These are phyloP conservation scores for Dryadomyces quercivorus DNA, from an alignment of 2,329 filamentous ascomycete species.

Conservation along the genomic window DNA sequence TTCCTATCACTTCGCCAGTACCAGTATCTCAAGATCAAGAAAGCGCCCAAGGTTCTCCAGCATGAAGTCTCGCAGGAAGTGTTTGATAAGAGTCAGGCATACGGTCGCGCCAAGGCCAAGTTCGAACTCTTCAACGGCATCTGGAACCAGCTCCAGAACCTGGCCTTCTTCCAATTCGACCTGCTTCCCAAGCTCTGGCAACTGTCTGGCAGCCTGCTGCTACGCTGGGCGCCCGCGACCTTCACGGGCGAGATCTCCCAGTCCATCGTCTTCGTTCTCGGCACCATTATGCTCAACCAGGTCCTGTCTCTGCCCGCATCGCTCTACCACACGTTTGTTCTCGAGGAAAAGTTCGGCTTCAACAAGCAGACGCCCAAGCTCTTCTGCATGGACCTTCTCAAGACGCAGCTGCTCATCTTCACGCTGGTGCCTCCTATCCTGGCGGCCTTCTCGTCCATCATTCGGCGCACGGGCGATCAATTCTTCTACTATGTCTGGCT, in stretches of 20 bases:
- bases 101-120: slow-evolving; percentile 89
- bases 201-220: slow-evolving; percentile 61
- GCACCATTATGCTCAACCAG: slow-evolving; percentile 74
- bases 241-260: slow-evolving; percentile 91
- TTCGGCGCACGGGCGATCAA: slow-evolving; percentile 81
- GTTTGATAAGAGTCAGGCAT: slow-evolving; percentile 91
- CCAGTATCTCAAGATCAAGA: slow-evolving; percentile 65
- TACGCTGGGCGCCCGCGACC: slow-evolving; percentile 59
- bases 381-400: slow-evolving; percentile 83
- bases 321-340: slow-evolving; percentile 88
- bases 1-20: slow-evolving; percentile 88
- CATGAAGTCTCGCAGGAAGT: slow-evolving; percentile 82
- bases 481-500: slow-evolving; percentile 99
- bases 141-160: slow-evolving; percentile 77
- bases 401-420: slow-evolving; percentile 72
- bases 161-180: slow-evolving; percentile 82
- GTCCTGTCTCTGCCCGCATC: slow-evolving; percentile 66
- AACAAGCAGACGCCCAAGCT: slow-evolving; percentile 92
- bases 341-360: slow-evolving; percentile 96
- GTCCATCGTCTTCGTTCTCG: slow-evolving; percentile 82
- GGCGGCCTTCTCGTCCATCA: slow-evolving; percentile 83
- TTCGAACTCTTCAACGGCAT: slow-evolving; percentile 72
- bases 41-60: slow-evolving; percentile 73
- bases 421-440: slow-evolving; percentile 78
- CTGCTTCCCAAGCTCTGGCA: slow-evolving; percentile 85